Evolutionary conservation across 163 green algal genomes (phyloP), one percentile per base, ranked within the genome.

Genomic region (Chlamydomonas reinhardtii): DNA sequence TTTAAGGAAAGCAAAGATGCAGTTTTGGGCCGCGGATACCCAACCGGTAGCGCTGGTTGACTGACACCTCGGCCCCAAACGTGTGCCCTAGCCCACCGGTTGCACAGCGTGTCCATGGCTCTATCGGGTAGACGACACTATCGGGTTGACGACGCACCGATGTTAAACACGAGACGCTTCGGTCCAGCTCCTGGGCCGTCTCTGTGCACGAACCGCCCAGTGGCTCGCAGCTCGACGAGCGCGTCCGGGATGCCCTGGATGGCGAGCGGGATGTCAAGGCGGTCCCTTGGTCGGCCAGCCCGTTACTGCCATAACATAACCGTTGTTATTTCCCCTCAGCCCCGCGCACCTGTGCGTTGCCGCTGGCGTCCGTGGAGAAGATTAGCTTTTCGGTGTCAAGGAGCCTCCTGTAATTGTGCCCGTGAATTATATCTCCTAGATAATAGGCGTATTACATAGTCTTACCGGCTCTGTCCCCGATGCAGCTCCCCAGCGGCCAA

Each of bases 361-460:
- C 85, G 1, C 59, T 22, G 11, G 54, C 43, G 73, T 89, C 90
- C 3, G 87, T 91, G 3, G 24, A 15, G 34, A 93, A 92, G 4
- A 86, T 77, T 11, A 92, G 35, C 78, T 93, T 93, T 32, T 92
- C 90, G 34, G 37, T 84, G 64, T 93, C 88, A 0, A 93, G 72
- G 11, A 93, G 74, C n/a, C 79, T 70, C 85, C 90, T 92, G 74
- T 70, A 22, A 32, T n/a, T 11, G n/a, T n/a, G n/a, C n/a, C n/a
- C n/a, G n/a, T n/a, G n/a, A n/a, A n/a, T n/a, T n/a, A n/a, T n/a
- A n/a, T n/a, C n/a, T n/a, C n/a, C n/a, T n/a, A n/a, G n/a, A n/a
- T n/a, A n/a, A n/a, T n/a, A n/a, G n/a, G n/a, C n/a, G n/a, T n/a
- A n/a, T n/a, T n/a, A 73, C 20, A 34, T 31, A 6, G 1, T 61